Percentiles rank a stretch among this genome's conserved stretches.
Evolutionary conservation across 1,139 yeast species (phyloP).

Genomic region (Yamadazyma epiphylla): DNA sequence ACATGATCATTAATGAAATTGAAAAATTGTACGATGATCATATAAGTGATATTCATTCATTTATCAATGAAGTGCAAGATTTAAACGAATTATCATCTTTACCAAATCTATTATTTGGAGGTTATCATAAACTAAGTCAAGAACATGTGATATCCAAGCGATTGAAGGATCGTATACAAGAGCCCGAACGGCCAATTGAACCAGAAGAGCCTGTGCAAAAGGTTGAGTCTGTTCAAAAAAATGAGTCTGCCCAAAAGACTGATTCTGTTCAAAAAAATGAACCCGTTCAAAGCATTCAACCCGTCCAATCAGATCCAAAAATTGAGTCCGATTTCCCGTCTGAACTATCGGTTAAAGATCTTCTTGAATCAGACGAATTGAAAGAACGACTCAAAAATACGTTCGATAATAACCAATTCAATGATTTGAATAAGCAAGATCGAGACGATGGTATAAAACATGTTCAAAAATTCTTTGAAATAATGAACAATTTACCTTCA

Average conservation of each 20-base stretch:
- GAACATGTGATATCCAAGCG: slow-evolving; percentile 23
- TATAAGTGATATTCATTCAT: slow-evolving; percentile 47
- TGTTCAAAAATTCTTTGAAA: not conserved
- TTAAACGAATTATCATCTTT: slow-evolving; percentile 39
- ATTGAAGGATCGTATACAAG: slow-evolving; percentile 8
- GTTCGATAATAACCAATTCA: too few species aligned
- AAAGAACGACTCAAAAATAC: too few species aligned
- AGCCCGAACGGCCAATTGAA: slow-evolving; percentile 18
- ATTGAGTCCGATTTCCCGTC: not conserved
- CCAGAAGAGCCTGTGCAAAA: too few species aligned
- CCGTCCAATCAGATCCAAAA: not conserved
- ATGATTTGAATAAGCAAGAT: not conserved
- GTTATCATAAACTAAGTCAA: slow-evolving; percentile 38
- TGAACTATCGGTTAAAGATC: not conserved
- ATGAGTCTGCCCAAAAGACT: not conserved
- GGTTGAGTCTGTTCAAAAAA: not conserved
- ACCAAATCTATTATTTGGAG: slow-evolving; percentile 38
- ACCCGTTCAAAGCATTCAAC: not conserved
- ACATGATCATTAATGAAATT: slow-evolving; percentile 74
- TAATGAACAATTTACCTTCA: not conserved
- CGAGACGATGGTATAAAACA: not conserved
- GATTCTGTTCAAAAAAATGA: not conserved
- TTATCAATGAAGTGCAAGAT: slow-evolving; percentile 37
- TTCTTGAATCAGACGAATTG: not conserved
- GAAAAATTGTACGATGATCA: slow-evolving; percentile 54